Evolutionary conservation across 768 basidiomycete species (phyloP).

Genomic region (Cystobasidium tubakii): DNA sequence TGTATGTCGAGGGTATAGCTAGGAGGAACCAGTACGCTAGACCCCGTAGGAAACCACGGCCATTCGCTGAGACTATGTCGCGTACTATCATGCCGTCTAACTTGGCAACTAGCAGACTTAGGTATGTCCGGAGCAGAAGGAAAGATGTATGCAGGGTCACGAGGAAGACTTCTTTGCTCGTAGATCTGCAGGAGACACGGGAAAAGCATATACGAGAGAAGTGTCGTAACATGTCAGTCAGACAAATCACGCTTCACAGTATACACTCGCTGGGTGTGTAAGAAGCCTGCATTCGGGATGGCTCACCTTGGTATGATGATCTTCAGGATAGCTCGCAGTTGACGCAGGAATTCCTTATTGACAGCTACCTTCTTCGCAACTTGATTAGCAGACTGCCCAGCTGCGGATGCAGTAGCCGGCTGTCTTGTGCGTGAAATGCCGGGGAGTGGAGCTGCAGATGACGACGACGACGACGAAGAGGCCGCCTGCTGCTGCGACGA

Average conservation of each 20-base stretch:
- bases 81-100: constrained; percentile 84
- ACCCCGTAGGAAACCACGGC: constrained; percentile 71
- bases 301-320: constrained; percentile 42
- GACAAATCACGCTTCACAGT: too few species aligned
- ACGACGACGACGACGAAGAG: background rate
- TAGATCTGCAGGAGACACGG: background rate
- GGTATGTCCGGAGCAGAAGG: constrained; percentile 73
- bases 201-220: too few species aligned
- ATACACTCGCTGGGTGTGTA: background rate
- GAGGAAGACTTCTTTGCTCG: constrained; percentile 63
- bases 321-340: constrained; percentile 42
- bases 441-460: background rate
- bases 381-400: constrained; percentile 23
- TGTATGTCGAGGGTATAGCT: constrained; percentile 87
- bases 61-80: constrained; percentile 80
- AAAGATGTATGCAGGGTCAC: constrained; percentile 75
- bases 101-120: constrained; percentile 79
- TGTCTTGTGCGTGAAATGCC: background rate
- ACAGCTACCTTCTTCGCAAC: constrained; percentile 39
- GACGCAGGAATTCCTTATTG: constrained; percentile 46
- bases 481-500: background rate
- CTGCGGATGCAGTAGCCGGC: background rate
- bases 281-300: background rate
- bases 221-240: background rate
- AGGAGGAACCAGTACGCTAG: constrained; percentile 81